Evolutionary conservation across 805 yeast genomes (phyloP), one percentile per base, ranked within the genome.

Genomic region (Yamadazyma paraphyllophila): DNA sequence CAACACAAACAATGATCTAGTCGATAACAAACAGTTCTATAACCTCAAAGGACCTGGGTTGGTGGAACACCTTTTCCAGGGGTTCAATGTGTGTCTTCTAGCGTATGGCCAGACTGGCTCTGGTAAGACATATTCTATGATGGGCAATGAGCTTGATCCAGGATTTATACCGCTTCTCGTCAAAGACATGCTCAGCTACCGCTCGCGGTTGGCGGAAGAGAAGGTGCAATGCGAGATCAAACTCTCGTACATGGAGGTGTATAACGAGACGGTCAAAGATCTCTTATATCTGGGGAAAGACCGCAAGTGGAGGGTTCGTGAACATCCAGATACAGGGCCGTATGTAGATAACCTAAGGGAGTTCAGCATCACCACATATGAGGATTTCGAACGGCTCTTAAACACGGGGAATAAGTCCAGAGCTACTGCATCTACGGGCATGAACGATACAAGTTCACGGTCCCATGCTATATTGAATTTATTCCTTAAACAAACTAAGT

Each of bases 391-490:
- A 36, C 63, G 57, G 29, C 67, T 69, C 16, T 63, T 88, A 50
- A 56, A 52, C 1, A 54, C 59, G 32, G 96, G 95, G 0, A 78
- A 78, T 47, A 54, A 51, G 11, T 65, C 69, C 49, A 68, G 96
- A 44, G 78, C 85, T 1, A 83, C 88, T 0, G 95, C 91, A 0
- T 63, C 85, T 2, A 88, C 96, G 0, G 73, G 76, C 37, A 79
- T 84, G 83, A 88, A 88, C 62, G 82, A 80, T 40, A 68, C 73
- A 15, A 83, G 91, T 32, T 83, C 91, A 1, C 70, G 96, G 50
- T 85, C 94, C 0, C 96, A 88, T 58, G 92, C 96, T 0, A 85
- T 88, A 1, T 75, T 87, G 47, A 82, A 88, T 0, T 60, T 88
- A 14, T 66, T 71, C 3, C 67, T 88, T 40, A 73, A 77, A 47